Conservation (phyloP, 2,329 filamentous ascomycete genomes). For the Fusarium scirpi region DNA sequence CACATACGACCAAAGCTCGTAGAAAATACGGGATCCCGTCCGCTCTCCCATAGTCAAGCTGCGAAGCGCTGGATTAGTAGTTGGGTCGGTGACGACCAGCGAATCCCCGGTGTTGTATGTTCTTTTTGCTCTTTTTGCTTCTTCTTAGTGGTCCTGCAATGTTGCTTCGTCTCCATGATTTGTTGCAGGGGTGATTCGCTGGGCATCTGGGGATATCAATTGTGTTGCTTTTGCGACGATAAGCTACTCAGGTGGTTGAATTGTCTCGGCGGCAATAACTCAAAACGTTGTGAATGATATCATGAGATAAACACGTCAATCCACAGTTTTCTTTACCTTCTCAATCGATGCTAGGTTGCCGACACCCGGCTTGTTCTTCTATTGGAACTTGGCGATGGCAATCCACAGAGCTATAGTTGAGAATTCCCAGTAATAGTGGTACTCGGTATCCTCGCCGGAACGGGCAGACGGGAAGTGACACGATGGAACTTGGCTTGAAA, state of each 20-base stretch:
- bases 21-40: constrained; percentile 38
- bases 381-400: neutral
- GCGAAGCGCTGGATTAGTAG: constrained; percentile 39
- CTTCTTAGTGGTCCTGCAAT: neutral
- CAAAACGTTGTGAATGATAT: neutral
- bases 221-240: neutral
- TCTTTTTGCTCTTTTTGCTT: neutral
- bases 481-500: neutral
- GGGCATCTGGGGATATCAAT: neutral
- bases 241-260: neutral
- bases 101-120: constrained; percentile 39
- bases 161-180: neutral
- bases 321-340: neutral
- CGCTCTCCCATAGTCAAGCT: constrained; percentile 37
- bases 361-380: neutral
- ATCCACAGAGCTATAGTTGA: neutral
- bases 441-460: neutral
- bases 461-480: neutral
- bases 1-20: neutral
- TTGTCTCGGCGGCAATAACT: neutral
- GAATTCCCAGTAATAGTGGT: neutral
- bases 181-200: neutral
- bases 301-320: neutral
- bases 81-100: constrained; percentile 38
- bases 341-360: neutral